Base-by-base conservation (phyloP, 1,284 basidiomycete species). In the Melampsora larici-populina region DNA sequence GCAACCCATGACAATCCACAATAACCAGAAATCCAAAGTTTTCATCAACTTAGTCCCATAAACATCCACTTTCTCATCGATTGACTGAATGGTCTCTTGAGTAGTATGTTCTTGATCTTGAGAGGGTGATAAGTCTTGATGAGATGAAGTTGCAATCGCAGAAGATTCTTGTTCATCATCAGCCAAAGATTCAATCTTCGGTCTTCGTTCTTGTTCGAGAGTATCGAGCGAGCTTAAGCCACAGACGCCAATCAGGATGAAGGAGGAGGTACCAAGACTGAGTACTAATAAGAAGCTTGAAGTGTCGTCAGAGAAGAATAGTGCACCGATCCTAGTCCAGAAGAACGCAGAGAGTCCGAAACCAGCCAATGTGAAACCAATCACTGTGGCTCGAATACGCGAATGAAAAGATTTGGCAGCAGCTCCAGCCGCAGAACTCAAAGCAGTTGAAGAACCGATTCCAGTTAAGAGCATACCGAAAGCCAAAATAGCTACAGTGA, bases 331-430 rank as follows among this genome's bases (percentile, higher is more conserved):
- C 17, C 51, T 49, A 13, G 74, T 43, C 74, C 74, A 76, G 29
- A 76, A 76, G 66, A 76, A 76, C 55, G 74, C 74, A 1, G 74
- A 68, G 5, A 76, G 31, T 33, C 74, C 74, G 24, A 76, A 76
- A 4, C 74, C 66, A 36, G 74, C 74, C n/a, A 69, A 33, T 6
- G 66, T 65, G 55, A 66, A 26, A 2, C 65, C 74, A 26, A 76
- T 68, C 5, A 51, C 65, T 6, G 74, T 69, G 24, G 74, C 74
- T 18, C 74, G 65, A 76, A 68, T 51, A 17, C 36, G 4, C 31
- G 51, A 21, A 36, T 43, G 49, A 31, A 76, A 76, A 8, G 66
- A 65, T 21, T 43, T 58, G 13, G 74, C 74, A 17, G 48, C 66
- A 15, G 48, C 74, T 18, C 49, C 60, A 31, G 60, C 58, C 0